Evolutionary conservation across 148 eudicot species (phyloP), one percentile per base, ranked within the genome.

Genomic region (Camellia granthamiana): DNA sequence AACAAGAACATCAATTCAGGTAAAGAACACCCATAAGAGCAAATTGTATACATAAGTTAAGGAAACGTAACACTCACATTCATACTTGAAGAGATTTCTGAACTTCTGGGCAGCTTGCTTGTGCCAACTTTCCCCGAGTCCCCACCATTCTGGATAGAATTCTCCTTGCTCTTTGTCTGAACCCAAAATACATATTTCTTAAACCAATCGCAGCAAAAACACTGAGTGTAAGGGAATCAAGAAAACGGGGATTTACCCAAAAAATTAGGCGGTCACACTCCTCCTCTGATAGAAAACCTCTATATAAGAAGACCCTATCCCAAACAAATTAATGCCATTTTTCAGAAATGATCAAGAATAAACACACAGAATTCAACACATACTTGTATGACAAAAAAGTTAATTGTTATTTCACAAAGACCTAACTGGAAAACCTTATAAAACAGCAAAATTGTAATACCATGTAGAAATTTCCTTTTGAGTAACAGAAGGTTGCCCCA

Each of bases 251-350:
- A 62, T 80, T 55, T 90, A 96, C 99, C 94, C 81, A 62, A 65
- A 90, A 88, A 79, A 96, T 86, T 18, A 96, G 91, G 83, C 86
- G 86, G 81, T 92, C 91, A 79, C 93, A 90, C 82, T 95, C 99
- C 80, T 88, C 95, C 38, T 92, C 89, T 43, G 95, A 88, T 65
- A 92, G 75, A 77, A 96, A 92, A 66, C 86, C 91, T 86, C 77
- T 82, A 83, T 95, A 93, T 72, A 89, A 82, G 83, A 93, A 96
- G 63, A 96, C 89, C 94, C 98, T 95, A 84, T 76, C 21, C 65
- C 58, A 83, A 75, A 58, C 80, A 84, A 63, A 58, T 16, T 64
- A 49, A 65, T n/a, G n/a, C 78, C 76, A 80, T 47, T 49, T 12
- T 60, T 72, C 44, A 75, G 14, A 65, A 47, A 60, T 63, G 77